Conservation (phyloP, 768 basidiomycete genomes). For the Mycena indigotica region DNA sequence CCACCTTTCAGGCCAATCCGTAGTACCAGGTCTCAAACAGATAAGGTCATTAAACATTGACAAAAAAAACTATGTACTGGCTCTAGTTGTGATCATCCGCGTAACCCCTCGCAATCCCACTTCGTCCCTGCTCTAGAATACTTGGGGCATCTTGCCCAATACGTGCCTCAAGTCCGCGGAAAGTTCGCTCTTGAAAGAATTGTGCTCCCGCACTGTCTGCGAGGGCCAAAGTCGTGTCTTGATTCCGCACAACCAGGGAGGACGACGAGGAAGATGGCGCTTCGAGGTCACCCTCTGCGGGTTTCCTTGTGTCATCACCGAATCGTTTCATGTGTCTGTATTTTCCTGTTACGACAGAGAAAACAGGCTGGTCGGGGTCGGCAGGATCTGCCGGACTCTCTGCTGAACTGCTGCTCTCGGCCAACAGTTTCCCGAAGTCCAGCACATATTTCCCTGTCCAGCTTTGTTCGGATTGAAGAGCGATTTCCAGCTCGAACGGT, state of each 20-base stretch:
- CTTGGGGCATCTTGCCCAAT: constrained; percentile 79
- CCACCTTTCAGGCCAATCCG: too few species aligned
- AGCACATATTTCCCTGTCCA: constrained; percentile 83
- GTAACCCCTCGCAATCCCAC: constrained; percentile 89
- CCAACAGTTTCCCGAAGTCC: constrained; percentile 67
- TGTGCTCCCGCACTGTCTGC: constrained; percentile 73
- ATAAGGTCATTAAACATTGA: too few species aligned
- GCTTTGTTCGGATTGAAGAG: constrained; percentile 65
- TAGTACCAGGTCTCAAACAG: too few species aligned
- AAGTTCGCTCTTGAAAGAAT: constrained; percentile 75
- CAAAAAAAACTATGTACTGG: too few species aligned
- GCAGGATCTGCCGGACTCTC: constrained; percentile 28
- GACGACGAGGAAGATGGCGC: constrained; percentile 29
- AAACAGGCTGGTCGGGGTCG: constrained; percentile 71
- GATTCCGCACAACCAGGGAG: constrained; percentile 64
- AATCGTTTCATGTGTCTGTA: constrained; percentile 80
- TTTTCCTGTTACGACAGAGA: constrained; percentile 84
- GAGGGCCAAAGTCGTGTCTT: constrained; percentile 59
- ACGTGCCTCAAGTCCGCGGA: constrained; percentile 78
- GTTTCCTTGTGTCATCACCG: constrained; percentile 39
- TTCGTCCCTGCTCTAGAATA: constrained; percentile 84
- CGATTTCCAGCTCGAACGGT: constrained; percentile 86
- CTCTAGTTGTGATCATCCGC: constrained; percentile 55
- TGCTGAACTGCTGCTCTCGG: constrained; percentile 27
- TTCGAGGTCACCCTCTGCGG: constrained; percentile 15